These are phyloP conservation scores for Capsicum rhomboideum DNA, from an alignment of 257 asterid genomes.

Conservation along the genomic window DNA sequence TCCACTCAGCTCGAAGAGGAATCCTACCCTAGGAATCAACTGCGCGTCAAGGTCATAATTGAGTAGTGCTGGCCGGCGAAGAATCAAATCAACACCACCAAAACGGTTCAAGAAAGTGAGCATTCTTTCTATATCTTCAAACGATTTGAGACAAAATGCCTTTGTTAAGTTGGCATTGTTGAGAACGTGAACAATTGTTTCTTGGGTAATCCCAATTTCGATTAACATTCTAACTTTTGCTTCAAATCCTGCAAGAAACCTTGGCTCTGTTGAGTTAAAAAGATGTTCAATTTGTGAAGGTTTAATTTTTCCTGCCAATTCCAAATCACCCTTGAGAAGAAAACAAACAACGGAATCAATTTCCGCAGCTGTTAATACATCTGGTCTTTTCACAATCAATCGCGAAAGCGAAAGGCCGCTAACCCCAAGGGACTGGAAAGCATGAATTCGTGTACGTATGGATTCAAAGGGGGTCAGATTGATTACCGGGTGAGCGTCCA, in stretches of 20 bases:
- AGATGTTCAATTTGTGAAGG: slow-evolving; percentile 51
- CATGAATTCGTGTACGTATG: slow-evolving; percentile 34
- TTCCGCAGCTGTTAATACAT: slow-evolving; percentile 50
- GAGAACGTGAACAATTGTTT: slow-evolving; percentile 57
- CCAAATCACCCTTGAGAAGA: slow-evolving; percentile 25
- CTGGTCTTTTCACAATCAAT: slow-evolving; percentile 47
- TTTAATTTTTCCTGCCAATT: slow-evolving; percentile 45
- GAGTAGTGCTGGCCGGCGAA: slow-evolving; percentile 70
- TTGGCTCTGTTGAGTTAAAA: slow-evolving; percentile 33
- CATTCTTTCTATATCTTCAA: slow-evolving; percentile 52
- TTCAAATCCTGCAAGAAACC: slow-evolving; percentile 52
- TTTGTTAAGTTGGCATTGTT: slow-evolving; percentile 52
- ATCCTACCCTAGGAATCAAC: slow-evolving; percentile 64
- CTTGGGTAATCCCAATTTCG: slow-evolving; percentile 48
- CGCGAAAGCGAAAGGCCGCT: slow-evolving; percentile 40
- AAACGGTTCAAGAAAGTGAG: slow-evolving; percentile 54
- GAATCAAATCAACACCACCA: slow-evolving; percentile 57
- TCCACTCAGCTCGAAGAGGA: slow-evolving; percentile 57
- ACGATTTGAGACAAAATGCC: slow-evolving; percentile 54
- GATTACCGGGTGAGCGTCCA: slow-evolving; percentile 33
- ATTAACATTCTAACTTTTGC: slow-evolving; percentile 47
- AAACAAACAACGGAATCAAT: slow-evolving; percentile 26
- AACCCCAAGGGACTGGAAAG: slow-evolving; percentile 48
- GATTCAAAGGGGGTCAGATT: slow-evolving; percentile 34
- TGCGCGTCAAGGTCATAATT: slow-evolving; percentile 61